These are phyloP conservation scores for Vitis hybrid DNA, from an alignment of 177 flowering plant species.

Conservation along the genomic window DNA sequence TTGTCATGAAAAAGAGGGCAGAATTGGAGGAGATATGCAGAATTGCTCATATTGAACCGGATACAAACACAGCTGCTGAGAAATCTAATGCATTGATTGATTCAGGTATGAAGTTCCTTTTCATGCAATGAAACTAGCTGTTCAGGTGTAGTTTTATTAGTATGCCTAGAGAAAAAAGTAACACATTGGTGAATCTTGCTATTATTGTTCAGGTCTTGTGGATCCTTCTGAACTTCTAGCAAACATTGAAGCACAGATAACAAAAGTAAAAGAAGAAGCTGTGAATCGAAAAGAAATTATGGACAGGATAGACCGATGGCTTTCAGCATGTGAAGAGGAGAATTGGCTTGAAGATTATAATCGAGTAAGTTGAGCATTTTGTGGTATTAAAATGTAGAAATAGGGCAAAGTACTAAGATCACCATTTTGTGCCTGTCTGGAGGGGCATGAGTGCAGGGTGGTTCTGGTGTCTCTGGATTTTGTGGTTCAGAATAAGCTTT, in stretches of 20 bases:
- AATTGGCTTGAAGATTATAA: conserved; percentile 94
- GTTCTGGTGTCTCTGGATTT: too few species aligned
- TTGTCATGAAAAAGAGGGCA: conserved; percentile 81
- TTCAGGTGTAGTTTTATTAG: not conserved
- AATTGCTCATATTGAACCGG: conserved; percentile 76
- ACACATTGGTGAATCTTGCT: not conserved
- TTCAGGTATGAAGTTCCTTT: conserved; percentile 54
- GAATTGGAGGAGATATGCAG: conserved; percentile 89
- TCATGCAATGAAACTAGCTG: not conserved
- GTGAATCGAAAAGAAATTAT: conserved; percentile 74
- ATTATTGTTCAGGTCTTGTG: conserved; percentile 60
- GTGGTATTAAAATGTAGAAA: not conserved
- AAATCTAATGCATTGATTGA: conserved; percentile 82
- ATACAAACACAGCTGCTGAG: conserved; percentile 74
- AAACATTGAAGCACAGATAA: conserved; percentile 76
- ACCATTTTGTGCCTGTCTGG: too few species aligned
- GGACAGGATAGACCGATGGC: conserved; percentile 88
- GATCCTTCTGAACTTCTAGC: conserved; percentile 88
- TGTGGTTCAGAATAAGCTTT: too few species aligned
- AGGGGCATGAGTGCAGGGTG: too few species aligned
- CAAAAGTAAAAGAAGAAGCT: conserved; percentile 76
- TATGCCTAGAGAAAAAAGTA: not conserved
- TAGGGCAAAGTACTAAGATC: too few species aligned
- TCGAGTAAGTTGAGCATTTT: conserved; percentile 43
- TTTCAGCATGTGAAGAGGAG: conserved; percentile 89